Conservation (phyloP, 768 basidiomycete species). For the Hysterangium stoloniferum region DNA sequence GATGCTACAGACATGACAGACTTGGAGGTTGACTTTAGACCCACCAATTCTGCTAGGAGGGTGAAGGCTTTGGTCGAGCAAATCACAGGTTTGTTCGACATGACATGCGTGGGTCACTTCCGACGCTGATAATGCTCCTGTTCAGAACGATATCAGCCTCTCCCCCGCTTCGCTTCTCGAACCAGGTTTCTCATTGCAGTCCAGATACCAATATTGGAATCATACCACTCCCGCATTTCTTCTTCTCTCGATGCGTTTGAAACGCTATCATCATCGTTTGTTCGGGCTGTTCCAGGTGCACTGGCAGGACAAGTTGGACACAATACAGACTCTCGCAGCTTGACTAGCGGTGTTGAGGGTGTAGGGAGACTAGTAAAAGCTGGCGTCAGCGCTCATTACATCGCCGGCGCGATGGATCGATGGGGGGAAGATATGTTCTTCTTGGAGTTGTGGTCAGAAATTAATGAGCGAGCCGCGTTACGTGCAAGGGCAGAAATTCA, state of each 20-base stretch:
- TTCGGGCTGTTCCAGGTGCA: slow-evolving; percentile 89
- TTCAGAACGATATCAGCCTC: slow-evolving; percentile 82
- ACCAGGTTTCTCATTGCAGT: slow-evolving; percentile 77
- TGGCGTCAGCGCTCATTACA: slow-evolving; percentile 68
- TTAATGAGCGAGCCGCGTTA: slow-evolving; percentile 51
- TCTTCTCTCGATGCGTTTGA: slow-evolving; percentile 93
- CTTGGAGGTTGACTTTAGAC: slow-evolving; percentile 38
- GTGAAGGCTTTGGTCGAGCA: slow-evolving; percentile 85
- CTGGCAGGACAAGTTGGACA: slow-evolving; percentile 52
- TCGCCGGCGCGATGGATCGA: slow-evolving; percentile 55
- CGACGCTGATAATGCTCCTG: neutral
- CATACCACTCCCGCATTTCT: slow-evolving; percentile 70
- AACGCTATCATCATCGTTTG: slow-evolving; percentile 77
- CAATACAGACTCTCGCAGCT: slow-evolving; percentile 44
- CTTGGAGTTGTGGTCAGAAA: slow-evolving; percentile 82
- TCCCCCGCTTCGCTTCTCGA: slow-evolving; percentile 71
- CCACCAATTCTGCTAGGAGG: slow-evolving; percentile 79
- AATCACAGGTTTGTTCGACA: slow-evolving; percentile 59
- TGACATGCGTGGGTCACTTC: neutral
- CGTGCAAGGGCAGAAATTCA: slow-evolving; percentile 45
- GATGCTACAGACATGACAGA: slow-evolving; percentile 35
- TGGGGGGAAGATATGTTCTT: slow-evolving; percentile 96
- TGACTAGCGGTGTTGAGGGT: slow-evolving; percentile 81
- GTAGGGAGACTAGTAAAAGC: slow-evolving; percentile 81
- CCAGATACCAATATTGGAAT: slow-evolving; percentile 77